Evolutionary conservation across 192 early-diverging fungal species (phyloP).

Genomic region (Backusella circina): DNA sequence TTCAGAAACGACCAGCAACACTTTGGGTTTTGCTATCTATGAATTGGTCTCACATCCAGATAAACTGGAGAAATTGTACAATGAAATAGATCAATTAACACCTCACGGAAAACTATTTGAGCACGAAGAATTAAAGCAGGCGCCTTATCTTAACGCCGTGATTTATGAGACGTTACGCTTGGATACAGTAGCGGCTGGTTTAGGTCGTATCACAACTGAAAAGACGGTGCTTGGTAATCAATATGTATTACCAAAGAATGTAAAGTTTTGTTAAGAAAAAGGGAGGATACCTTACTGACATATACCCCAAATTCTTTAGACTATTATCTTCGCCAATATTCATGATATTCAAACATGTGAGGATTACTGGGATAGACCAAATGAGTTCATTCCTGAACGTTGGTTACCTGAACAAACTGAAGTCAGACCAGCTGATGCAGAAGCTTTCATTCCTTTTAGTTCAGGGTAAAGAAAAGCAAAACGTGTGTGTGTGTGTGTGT

Average conservation of each 20-base stretch:
- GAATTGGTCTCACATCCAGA: constrained; percentile 14
- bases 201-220: constrained; percentile 29
- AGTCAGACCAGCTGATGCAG: constrained; percentile 22
- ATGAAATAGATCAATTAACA: constrained; percentile 20
- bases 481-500: too few relatives aligned
- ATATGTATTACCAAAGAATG: constrained; percentile 42
- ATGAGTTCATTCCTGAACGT: constrained; percentile 30
- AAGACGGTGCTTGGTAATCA: constrained; percentile 35
- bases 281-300: too few relatives aligned
- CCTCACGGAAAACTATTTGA: background rate
- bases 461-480: constrained; percentile 23
- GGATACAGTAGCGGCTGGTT: constrained; percentile 36
- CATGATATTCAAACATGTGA: constrained; percentile 11
- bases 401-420: constrained; percentile 18
- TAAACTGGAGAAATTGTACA: background rate
- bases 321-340: background rate
- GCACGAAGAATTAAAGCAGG: constrained; percentile 37
- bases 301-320: background rate
- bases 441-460: constrained; percentile 48
- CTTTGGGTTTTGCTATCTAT: constrained; percentile 25
- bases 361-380: constrained; percentile 21
- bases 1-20: constrained; percentile 30
- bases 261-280: background rate
- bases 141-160: constrained; percentile 47
- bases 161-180: constrained; percentile 52